A percentile compares a stretch with the other conserved stretches of the same genome.
These are phyloP conservation scores for Rhodotorula sp. DNA, from an alignment of 1,284 basidiomycete genomes.

Conservation along the genomic window DNA sequence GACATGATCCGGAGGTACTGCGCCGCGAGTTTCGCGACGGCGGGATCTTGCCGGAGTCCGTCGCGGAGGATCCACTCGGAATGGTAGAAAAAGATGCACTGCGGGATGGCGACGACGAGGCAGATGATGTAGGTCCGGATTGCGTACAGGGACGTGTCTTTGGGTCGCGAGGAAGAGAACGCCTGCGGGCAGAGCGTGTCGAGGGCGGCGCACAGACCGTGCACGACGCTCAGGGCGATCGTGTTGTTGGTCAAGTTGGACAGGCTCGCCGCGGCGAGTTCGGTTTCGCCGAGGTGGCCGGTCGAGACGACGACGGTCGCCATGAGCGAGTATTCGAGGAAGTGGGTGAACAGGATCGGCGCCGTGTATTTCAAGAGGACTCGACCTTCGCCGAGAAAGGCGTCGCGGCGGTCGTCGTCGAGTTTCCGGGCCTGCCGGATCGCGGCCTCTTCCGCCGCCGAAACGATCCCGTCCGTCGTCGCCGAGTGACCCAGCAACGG, in stretches of 20 bases:
- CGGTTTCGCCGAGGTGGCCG: constrained; percentile 44
- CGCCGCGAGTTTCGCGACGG: constrained; percentile 74
- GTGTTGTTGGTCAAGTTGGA: constrained; percentile 43
- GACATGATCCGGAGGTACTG: constrained; percentile 63
- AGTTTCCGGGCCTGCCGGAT: constrained; percentile 9
- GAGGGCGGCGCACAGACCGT: constrained; percentile 39
- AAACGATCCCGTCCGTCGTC: neutral
- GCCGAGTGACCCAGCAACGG: constrained; percentile 15
- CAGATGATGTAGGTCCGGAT: constrained; percentile 41
- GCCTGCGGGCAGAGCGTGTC: constrained; percentile 46
- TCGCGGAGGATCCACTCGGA: constrained; percentile 61
- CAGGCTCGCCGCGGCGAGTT: constrained; percentile 42
- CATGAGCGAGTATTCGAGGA: constrained; percentile 31
- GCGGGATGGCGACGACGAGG: constrained; percentile 38
- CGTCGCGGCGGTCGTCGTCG: constrained; percentile 12
- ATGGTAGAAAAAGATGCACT: constrained; percentile 40
- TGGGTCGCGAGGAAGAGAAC: constrained; percentile 37
- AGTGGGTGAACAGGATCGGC: constrained; percentile 36
- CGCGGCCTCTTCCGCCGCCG: constrained; percentile 16
- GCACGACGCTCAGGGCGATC: constrained; percentile 38
- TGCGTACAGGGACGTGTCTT: constrained; percentile 40
- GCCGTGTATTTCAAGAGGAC: constrained; percentile 25
- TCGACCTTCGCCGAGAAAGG: constrained; percentile 4
- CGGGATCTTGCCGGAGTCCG: constrained; percentile 73
- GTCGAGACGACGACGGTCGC: constrained; percentile 33